Conservation (phyloP, 331 rosid species). For the Quercus phellos region DNA sequence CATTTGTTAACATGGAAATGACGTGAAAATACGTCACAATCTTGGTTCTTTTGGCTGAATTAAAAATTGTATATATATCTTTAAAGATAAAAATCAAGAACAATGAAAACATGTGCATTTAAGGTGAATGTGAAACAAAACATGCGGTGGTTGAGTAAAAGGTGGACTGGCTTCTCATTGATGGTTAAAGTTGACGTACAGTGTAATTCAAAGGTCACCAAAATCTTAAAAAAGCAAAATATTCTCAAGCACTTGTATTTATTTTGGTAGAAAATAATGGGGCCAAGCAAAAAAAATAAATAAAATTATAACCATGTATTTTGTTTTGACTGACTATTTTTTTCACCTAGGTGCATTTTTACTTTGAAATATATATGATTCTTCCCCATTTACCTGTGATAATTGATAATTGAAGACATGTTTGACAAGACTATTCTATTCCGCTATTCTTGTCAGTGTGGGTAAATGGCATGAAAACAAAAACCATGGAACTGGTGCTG, state of each 20-base stretch:
- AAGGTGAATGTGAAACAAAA: not conserved
- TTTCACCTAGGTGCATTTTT: too few relatives aligned
- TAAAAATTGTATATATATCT: not conserved
- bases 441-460: not conserved
- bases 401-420: too few relatives aligned
- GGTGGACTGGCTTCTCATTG: not conserved
- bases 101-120: not conserved
- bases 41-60: too few relatives aligned
- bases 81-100: not conserved
- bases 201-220: not conserved
- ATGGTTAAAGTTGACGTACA: not conserved
- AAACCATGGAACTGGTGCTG: not conserved
- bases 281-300: too few relatives aligned
- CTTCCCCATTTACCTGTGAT: too few relatives aligned
- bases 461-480: not conserved
- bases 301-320: too few relatives aligned
- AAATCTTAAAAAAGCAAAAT: too few relatives aligned
- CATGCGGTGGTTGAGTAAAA: not conserved
- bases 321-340: too few relatives aligned
- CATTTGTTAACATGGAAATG: not conserved
- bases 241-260: too few relatives aligned
- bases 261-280: too few relatives aligned
- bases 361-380: too few relatives aligned
- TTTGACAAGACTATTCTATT: too few relatives aligned
- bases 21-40: not conserved